Conservation (phyloP, 2,329 filamentous ascomycete genomes). For the Xylariaceae sp. region DNA sequence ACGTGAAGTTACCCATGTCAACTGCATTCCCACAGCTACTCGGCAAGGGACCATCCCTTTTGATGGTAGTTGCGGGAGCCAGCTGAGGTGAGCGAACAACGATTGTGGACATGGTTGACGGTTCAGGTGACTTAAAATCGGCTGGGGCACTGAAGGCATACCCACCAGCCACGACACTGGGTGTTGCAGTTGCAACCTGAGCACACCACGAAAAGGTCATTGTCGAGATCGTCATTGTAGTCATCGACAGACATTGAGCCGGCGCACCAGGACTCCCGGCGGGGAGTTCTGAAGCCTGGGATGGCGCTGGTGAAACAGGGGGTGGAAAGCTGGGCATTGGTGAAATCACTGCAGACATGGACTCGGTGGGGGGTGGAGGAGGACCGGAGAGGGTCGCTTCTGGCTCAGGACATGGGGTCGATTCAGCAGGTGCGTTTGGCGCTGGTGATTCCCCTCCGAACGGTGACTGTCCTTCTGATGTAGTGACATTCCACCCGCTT, state of each 20-base stretch:
- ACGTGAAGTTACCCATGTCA: constrained; percentile 33
- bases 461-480: constrained; percentile 20
- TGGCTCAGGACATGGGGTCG: constrained; percentile 10
- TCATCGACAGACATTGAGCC: constrained; percentile 31
- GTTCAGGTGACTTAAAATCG: constrained; percentile 17
- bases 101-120: constrained; percentile 33
- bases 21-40: constrained; percentile 28
- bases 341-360: constrained; percentile 12
- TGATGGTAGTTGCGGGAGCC: constrained; percentile 3
- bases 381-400: neutral
- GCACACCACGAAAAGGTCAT: constrained; percentile 37
- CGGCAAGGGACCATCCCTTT: constrained; percentile 14
- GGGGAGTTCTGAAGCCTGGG: constrained; percentile 9
- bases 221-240: constrained; percentile 32
- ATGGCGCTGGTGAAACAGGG: constrained; percentile 25
- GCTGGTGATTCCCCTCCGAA: constrained; percentile 10
- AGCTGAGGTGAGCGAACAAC: constrained; percentile 22
- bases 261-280: constrained; percentile 11
- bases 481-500: constrained; percentile 37
- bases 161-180: constrained; percentile 19
- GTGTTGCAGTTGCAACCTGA: constrained; percentile 23
- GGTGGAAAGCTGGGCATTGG: constrained; percentile 27
- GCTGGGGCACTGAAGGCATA: constrained; percentile 30
- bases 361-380: neutral
- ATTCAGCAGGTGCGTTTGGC: constrained; percentile 10